These are phyloP conservation scores for Priceomyces carsonii DNA, from an alignment of 805 yeast genomes.

Conservation along the genomic window DNA sequence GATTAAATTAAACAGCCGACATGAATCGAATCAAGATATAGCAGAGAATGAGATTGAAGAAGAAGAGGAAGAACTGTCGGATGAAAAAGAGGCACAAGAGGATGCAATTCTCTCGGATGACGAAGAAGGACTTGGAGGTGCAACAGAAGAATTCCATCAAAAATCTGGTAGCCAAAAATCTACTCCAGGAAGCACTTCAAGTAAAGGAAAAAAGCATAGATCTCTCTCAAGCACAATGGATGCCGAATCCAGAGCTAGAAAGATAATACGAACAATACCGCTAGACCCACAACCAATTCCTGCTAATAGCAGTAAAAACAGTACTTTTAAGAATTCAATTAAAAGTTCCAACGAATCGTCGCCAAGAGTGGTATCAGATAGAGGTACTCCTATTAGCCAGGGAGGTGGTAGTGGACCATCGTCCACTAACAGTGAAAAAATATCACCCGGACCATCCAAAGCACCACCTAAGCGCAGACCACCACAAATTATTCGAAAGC, in stretches of 20 bases:
- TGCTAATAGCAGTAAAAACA: conserved; percentile 33
- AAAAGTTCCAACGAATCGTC: conserved; percentile 34
- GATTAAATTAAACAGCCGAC: conserved; percentile 53
- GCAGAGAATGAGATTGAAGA: conserved; percentile 28
- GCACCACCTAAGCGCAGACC: background rate
- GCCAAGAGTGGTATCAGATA: conserved; percentile 18
- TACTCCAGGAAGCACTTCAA: conserved; percentile 41
- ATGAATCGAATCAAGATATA: conserved; percentile 22
- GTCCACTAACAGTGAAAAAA: background rate
- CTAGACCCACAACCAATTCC: conserved; percentile 80
- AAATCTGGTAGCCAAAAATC: conserved; percentile 25
- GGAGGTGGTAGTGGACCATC: too few species aligned
- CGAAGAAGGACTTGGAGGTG: conserved; percentile 23
- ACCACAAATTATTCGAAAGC: conserved; percentile 1
- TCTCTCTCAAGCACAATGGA: conserved; percentile 55
- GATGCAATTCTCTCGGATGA: conserved; percentile 17
- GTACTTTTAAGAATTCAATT: conserved; percentile 35
- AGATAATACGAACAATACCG: conserved; percentile 76
- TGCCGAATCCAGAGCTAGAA: conserved; percentile 73
- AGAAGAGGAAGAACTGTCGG: conserved; percentile 28
- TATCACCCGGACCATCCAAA: background rate
- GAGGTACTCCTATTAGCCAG: conserved; percentile 9
- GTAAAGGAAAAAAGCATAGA: conserved; percentile 42
- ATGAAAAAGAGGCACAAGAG: conserved; percentile 23
- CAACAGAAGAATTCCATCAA: conserved; percentile 8